A percentile compares a stretch with the other conserved stretches of the same genome.
Evolutionary conservation across 805 yeast species (phyloP).

Genomic region (Pichia scutulata): DNA sequence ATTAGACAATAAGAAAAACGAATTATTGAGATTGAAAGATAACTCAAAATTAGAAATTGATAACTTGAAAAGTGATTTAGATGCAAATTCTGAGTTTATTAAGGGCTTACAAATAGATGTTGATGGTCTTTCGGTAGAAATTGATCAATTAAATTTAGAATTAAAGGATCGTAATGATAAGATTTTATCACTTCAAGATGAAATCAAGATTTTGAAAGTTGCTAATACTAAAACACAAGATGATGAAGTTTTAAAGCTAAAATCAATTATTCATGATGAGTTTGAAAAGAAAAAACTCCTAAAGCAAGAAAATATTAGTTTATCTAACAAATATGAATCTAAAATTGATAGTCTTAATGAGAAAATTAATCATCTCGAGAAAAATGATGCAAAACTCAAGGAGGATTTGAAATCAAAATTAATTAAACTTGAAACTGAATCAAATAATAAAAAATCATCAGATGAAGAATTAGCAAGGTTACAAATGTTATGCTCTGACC

Average conservation of each 20-base stretch:
- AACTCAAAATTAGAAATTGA: not conserved
- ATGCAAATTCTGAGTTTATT: too few species aligned
- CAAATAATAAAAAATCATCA: not conserved
- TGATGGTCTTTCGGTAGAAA: too few species aligned
- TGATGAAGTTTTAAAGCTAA: not conserved
- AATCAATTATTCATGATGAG: not conserved
- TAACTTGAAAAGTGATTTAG: not conserved
- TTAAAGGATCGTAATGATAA: not conserved
- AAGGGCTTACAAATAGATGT: not conserved
- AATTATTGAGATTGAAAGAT: not conserved
- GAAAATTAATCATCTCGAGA: not conserved
- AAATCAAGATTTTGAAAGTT: not conserved
- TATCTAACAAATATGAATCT: not conserved
- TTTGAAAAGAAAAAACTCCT: not conserved
- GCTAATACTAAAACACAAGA: not conserved
- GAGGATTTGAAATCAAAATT: not conserved
- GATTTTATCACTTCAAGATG: not conserved
- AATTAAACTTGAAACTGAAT: not conserved
- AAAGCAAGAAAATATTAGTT: not conserved
- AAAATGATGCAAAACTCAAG: not conserved
- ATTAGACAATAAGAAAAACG: not conserved
- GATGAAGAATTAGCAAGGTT: conserved; percentile 6
- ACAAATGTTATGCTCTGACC: conserved; percentile 5
- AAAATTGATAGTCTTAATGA: not conserved
- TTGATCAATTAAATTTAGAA: not conserved